phyloP scores from a whole-genome alignment of 345 rosid genomes.

The Rhodamnia argentea region DNA sequence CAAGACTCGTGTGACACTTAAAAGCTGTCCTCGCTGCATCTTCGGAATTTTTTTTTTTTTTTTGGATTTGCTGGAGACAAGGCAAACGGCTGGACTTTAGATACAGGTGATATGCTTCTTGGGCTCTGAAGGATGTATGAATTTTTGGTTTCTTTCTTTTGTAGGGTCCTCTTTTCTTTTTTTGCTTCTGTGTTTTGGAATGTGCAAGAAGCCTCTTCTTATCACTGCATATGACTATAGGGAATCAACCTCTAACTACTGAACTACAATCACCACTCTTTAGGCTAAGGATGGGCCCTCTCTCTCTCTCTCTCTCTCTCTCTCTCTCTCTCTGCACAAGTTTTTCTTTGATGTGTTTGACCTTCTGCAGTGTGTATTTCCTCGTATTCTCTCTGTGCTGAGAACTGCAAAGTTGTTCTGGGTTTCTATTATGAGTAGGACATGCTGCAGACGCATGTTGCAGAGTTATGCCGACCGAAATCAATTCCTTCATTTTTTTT shows the following conservation, averaged over 20 bases:
- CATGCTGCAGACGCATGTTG: background rate
- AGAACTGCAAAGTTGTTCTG: background rate
- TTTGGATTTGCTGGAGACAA: background rate
- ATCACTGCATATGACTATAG: background rate
- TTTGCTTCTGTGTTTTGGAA: background rate
- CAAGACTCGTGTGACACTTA: background rate
- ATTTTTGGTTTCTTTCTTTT: background rate
- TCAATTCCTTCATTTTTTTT: background rate
- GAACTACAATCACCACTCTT: background rate
- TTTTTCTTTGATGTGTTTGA: background rate
- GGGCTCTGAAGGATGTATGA: background rate
- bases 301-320: background rate
- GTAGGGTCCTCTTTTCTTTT: background rate
- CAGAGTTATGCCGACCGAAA: background rate
- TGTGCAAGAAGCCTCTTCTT: background rate
- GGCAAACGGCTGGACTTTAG: background rate
- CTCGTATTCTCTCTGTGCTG: background rate
- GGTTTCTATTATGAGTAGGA: background rate
- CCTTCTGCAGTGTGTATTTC: background rate
- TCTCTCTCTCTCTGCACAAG: background rate
- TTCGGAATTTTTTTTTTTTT: background rate
- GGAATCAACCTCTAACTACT: background rate
- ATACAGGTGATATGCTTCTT: background rate
- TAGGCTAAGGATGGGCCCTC: background rate
- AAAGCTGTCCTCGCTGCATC: background rate